phyloP scores from a whole-genome alignment of 148 eudicot species.

The Suaeda aralocaspica region DNA sequence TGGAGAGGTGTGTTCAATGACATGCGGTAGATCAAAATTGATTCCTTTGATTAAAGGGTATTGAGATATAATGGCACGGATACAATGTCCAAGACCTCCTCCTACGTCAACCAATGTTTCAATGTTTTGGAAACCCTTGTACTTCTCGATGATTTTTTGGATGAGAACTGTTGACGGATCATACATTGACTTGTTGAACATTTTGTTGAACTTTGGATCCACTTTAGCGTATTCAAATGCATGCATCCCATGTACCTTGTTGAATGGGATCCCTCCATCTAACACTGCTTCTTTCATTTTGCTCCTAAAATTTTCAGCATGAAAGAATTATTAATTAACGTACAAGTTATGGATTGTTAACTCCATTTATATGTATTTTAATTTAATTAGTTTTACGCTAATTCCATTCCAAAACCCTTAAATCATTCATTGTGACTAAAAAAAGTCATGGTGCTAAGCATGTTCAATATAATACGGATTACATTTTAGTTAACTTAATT shows the following conservation, averaged over 20 bases:
- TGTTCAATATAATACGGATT: too few species aligned
- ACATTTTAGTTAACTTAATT: too few species aligned
- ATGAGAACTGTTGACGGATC: constrained; percentile 6
- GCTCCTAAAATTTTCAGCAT: background rate
- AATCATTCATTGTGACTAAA: too few species aligned
- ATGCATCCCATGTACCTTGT: constrained; percentile 21
- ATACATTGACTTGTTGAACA: constrained; percentile 27
- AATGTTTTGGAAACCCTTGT: constrained; percentile 17
- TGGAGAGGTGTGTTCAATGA: constrained; percentile 14
- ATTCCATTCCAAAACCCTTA: too few species aligned
- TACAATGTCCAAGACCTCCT: constrained; percentile 23
- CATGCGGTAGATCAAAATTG: constrained; percentile 32
- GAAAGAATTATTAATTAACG: too few species aligned
- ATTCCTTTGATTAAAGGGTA: constrained; percentile 28
- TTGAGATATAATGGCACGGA: constrained; percentile 16
- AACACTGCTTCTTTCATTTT: background rate
- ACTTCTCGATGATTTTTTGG: constrained; percentile 19
- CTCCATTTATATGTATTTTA: too few species aligned
- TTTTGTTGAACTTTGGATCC: constrained; percentile 19
- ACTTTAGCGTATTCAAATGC: constrained; percentile 20
- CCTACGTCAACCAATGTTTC: constrained; percentile 29
- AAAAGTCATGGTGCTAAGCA: too few species aligned
- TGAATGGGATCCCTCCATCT: constrained; percentile 25
- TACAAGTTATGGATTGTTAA: too few species aligned
- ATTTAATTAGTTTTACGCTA: too few species aligned